phyloP scores from a whole-genome alignment of 768 basidiomycete genomes.

The Podaxis sp. region DNA sequence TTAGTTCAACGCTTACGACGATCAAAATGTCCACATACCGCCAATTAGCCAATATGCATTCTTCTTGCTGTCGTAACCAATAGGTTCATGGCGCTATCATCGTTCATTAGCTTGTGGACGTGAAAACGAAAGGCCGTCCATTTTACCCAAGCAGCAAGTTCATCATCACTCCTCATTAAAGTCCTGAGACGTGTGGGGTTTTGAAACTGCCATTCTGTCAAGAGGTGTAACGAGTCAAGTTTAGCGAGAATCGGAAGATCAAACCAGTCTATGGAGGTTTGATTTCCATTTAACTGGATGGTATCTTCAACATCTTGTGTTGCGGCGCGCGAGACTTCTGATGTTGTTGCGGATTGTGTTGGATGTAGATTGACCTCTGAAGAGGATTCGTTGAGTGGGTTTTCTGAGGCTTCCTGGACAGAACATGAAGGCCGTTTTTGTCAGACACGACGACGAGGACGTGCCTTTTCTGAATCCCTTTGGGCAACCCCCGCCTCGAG shows the following conservation, averaged over 20 bases:
- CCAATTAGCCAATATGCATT: constrained; percentile 89
- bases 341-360: not conserved
- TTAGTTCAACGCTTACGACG: not conserved
- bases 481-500: not conserved
- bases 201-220: constrained; percentile 87
- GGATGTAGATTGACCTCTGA: not conserved
- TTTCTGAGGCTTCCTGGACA: constrained; percentile 2
- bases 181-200: constrained; percentile 65
- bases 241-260: constrained; percentile 67
- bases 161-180: constrained; percentile 78
- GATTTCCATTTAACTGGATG: constrained; percentile 14
- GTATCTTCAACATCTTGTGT: constrained; percentile 9
- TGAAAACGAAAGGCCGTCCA: not conserved
- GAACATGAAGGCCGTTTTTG: not conserved
- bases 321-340: constrained; percentile 5
- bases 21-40: constrained; percentile 34
- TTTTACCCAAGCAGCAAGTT: constrained; percentile 72
- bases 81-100: constrained; percentile 72
- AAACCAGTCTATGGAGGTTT: constrained; percentile 59
- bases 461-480: constrained; percentile 3
- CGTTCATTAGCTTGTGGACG: constrained; percentile 7
- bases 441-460: not conserved
- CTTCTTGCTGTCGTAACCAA: constrained; percentile 74
- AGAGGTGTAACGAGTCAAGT: constrained; percentile 66
- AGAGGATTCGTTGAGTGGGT: not conserved